These are phyloP conservation scores for Xylaria sp. DNA, from an alignment of 2,329 filamentous ascomycete genomes.

Conservation along the genomic window DNA sequence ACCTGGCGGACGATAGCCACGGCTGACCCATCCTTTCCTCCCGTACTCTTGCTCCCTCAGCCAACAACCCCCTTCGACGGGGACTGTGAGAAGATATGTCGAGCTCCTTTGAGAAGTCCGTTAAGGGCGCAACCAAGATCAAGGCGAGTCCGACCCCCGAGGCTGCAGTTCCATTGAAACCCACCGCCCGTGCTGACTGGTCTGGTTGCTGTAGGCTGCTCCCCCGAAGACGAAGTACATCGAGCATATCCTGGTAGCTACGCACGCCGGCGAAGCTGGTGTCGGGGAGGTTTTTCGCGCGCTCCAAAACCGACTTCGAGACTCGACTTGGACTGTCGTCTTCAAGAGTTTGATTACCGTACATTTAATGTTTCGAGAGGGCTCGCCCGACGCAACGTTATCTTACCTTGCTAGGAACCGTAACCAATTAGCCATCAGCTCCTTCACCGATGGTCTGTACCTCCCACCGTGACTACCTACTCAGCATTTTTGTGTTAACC, in stretches of 20 bases:
- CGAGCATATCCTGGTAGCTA: conserved; percentile 95
- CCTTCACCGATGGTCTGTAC: conserved; percentile 87
- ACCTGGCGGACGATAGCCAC: conserved; percentile 18
- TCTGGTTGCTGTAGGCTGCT: conserved; percentile 72
- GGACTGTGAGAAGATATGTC: conserved; percentile 65
- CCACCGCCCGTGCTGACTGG: conserved; percentile 35
- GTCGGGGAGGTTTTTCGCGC: conserved; percentile 96
- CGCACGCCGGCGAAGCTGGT: conserved; percentile 92
- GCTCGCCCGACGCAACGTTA: conserved; percentile 87
- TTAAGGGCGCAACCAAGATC: conserved; percentile 98
- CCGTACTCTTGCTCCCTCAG: conserved; percentile 1
- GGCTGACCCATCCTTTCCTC: conserved; percentile 17
- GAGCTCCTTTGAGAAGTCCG: conserved; percentile 96
- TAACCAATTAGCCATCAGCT: conserved; percentile 85
- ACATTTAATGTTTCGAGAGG: conserved; percentile 97
- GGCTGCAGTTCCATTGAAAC: background rate
- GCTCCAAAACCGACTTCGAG: conserved; percentile 86
- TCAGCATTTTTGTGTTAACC: conserved; percentile 40
- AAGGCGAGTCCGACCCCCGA: conserved; percentile 69
- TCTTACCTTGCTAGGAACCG: conserved; percentile 85
- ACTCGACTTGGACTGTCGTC: conserved; percentile 99
- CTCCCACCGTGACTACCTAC: background rate
- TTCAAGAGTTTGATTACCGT: conserved; percentile 97
- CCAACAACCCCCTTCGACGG: background rate
- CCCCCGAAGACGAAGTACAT: conserved; percentile 99